phyloP scores from a whole-genome alignment of 805 yeast genomes.

The Blastobotrys parvus region DNA sequence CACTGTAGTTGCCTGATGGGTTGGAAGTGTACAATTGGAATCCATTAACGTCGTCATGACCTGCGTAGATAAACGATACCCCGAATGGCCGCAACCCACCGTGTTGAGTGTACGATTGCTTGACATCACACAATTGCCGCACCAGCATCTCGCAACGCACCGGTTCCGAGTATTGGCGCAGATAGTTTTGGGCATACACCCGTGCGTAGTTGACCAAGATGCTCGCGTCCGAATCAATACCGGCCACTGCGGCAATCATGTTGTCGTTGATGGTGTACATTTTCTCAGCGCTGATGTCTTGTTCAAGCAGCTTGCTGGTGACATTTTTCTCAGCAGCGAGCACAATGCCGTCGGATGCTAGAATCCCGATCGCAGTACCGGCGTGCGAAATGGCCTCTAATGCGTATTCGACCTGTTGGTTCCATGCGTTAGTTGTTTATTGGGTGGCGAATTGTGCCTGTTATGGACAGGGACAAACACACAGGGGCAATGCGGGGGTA shows the following conservation, averaged over 20 bases:
- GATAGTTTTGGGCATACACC: slow-evolving; percentile 70
- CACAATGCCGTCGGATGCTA: slow-evolving; percentile 80
- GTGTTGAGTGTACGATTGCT: slow-evolving; percentile 97
- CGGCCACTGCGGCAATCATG: slow-evolving; percentile 92
- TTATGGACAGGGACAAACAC: not conserved
- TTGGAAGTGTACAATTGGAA: slow-evolving; percentile 91
- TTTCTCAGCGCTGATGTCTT: slow-evolving; percentile 89
- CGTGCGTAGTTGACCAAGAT: slow-evolving; percentile 86
- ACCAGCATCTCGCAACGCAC: slow-evolving; percentile 91
- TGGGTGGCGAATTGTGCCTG: not conserved
- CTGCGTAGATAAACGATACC: slow-evolving; percentile 92
- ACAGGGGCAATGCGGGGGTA: not conserved
- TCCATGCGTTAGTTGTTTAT: not conserved
- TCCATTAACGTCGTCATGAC: slow-evolving; percentile 81
- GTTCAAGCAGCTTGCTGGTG: slow-evolving; percentile 85
- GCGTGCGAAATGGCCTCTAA: slow-evolving; percentile 83
- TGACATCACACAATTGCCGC: slow-evolving; percentile 80
- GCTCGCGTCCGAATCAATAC: slow-evolving; percentile 95
- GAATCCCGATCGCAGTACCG: slow-evolving; percentile 73
- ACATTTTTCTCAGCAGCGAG: slow-evolving; percentile 96
- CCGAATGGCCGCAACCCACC: slow-evolving; percentile 99
- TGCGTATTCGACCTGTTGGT: slow-evolving; percentile 77
- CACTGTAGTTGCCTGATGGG: slow-evolving; percentile 96
- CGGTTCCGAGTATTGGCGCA: slow-evolving; percentile 82
- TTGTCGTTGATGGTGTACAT: slow-evolving; percentile 77